Percentiles rank a stretch among this genome's conserved stretches.
Evolutionary conservation across 1,139 yeast genomes (phyloP).

Genomic region (Geotrichum klebahnii): DNA sequence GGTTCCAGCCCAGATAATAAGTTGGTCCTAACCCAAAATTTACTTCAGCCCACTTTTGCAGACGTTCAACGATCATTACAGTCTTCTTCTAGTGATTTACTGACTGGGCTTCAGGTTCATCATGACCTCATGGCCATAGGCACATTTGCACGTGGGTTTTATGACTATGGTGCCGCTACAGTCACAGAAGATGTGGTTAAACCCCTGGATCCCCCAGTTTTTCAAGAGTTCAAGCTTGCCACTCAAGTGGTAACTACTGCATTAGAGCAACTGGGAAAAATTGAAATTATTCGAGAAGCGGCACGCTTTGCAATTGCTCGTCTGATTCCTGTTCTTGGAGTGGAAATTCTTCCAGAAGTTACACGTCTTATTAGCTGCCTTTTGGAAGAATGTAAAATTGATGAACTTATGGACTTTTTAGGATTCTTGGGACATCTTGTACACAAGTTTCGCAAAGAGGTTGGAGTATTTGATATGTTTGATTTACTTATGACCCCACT

Average conservation of each 20-base stretch:
- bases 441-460: slow-evolving; percentile 67
- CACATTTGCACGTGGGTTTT: slow-evolving; percentile 81
- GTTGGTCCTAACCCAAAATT: slow-evolving; percentile 37
- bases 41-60: slow-evolving; percentile 74
- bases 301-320: slow-evolving; percentile 84
- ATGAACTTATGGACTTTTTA: slow-evolving; percentile 75
- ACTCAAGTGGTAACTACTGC: slow-evolving; percentile 83
- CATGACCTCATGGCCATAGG: slow-evolving; percentile 87
- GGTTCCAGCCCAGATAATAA: slow-evolving; percentile 36
- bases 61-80: slow-evolving; percentile 57
- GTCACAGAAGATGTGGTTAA: slow-evolving; percentile 15
- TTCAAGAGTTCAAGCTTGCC: slow-evolving; percentile 60
- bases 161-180: slow-evolving; percentile 35
- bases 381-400: slow-evolving; percentile 56
- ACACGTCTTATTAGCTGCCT: slow-evolving; percentile 71
- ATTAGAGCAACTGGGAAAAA: slow-evolving; percentile 65
- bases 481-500: slow-evolving; percentile 72
- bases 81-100: slow-evolving; percentile 42
- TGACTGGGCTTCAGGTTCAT: slow-evolving; percentile 67
- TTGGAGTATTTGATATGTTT: slow-evolving; percentile 66
- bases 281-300: slow-evolving; percentile 75
- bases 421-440: slow-evolving; percentile 84
- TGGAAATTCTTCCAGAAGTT: slow-evolving; percentile 52
- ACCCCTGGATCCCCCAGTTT: slow-evolving; percentile 31
- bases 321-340: slow-evolving; percentile 69